phyloP scores from a whole-genome alignment of 495 filamentous ascomycete genomes.

The Cetradonia linearis region DNA sequence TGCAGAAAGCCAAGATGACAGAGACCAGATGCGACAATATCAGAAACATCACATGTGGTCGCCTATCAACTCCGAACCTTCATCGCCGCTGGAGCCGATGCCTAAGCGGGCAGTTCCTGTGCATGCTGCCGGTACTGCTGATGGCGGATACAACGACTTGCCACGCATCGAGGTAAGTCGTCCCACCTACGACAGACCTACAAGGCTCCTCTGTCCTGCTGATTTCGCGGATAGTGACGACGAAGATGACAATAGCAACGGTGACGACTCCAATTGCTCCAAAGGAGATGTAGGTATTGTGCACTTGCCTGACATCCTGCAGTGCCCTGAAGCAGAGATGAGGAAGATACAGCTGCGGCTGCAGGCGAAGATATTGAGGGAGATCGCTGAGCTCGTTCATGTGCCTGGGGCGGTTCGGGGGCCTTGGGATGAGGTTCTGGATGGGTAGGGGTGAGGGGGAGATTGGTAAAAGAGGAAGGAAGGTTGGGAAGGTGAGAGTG shows the following conservation, averaged over 20 bases:
- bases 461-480: too few species aligned
- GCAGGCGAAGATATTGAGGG: slow-evolving; percentile 2
- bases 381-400: neutral
- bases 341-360: neutral
- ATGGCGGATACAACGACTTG: neutral
- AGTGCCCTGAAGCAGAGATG: neutral
- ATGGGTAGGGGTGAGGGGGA: neutral
- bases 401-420: neutral
- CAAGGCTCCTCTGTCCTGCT: neutral
- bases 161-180: neutral
- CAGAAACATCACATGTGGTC: neutral
- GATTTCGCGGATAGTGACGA: slow-evolving; percentile 5
- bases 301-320: neutral
- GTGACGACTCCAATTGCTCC: too few species aligned
- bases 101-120: neutral
- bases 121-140: neutral
- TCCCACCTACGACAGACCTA: neutral
- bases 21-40: neutral
- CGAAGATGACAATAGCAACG: neutral
- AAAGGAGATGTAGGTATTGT: too few species aligned
- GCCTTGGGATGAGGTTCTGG: neutral
- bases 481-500: too few species aligned
- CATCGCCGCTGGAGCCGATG: neutral
- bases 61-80: neutral
- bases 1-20: neutral